phyloP scores from a whole-genome alignment of 495 filamentous ascomycete species.

The Aspergillus kassunensis region DNA sequence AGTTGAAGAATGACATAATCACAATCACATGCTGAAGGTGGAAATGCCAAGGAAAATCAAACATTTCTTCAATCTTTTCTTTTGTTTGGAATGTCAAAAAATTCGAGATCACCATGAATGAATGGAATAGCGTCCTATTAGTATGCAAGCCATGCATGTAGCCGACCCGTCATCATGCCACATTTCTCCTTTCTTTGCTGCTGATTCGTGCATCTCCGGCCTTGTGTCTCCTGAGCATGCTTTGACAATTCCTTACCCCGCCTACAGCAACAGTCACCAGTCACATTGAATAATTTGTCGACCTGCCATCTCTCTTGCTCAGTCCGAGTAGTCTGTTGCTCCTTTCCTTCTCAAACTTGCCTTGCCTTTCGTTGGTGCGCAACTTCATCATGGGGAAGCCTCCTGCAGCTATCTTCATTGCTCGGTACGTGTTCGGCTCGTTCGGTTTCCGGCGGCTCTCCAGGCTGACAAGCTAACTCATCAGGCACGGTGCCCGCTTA shows the following conservation, averaged over 20 bases:
- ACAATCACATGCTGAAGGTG: slow-evolving; percentile 15
- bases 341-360: not conserved
- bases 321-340: too few relatives aligned
- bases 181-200: not conserved
- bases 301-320: not conserved
- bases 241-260: slow-evolving; percentile 12
- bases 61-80: not conserved
- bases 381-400: slow-evolving; percentile 46
- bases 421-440: slow-evolving; percentile 53
- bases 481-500: slow-evolving; percentile 84
- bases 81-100: not conserved
- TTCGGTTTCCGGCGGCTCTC: not conserved
- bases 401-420: slow-evolving; percentile 73
- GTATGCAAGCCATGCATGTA: slow-evolving; percentile 2
- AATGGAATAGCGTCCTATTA: not conserved
- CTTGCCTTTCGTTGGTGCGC: not conserved
- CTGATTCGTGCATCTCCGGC: not conserved
- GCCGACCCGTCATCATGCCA: slow-evolving; percentile 3
- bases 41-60: slow-evolving; percentile 7
- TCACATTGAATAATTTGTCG: slow-evolving; percentile 4
- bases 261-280: slow-evolving; percentile 10
- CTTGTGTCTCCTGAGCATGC: slow-evolving; percentile 9
- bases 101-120: too few relatives aligned
- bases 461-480: slow-evolving; percentile 1
- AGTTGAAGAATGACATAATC: slow-evolving; percentile 14